phyloP scores from a whole-genome alignment of 2,329 filamentous ascomycete genomes.

The Sphaerulina populicola region DNA sequence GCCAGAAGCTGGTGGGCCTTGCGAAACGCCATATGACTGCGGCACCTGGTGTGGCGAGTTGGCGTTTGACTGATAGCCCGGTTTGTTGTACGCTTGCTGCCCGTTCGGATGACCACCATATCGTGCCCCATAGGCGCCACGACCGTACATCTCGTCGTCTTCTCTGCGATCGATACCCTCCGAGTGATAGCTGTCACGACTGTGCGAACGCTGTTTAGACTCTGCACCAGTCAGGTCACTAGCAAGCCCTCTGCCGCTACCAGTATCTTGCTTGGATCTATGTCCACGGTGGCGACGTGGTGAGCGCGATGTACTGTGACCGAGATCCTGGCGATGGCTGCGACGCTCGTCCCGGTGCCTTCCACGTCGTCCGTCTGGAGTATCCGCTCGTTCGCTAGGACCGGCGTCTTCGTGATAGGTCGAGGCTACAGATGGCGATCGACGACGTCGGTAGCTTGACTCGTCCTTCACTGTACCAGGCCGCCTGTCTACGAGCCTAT shows the following conservation, averaged over 20 bases:
- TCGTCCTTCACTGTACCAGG: conserved; percentile 29
- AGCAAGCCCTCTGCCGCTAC: conserved; percentile 6
- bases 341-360: conserved; percentile 12
- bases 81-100: conserved; percentile 31
- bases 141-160: conserved; percentile 29
- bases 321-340: conserved; percentile 9
- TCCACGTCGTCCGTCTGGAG: conserved; percentile 27
- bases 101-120: conserved; percentile 45
- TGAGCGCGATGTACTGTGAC: conserved; percentile 19
- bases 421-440: conserved; percentile 37
- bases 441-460: conserved; percentile 32
- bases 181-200: conserved; percentile 23
- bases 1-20: conserved; percentile 32
- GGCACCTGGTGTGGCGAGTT: conserved; percentile 49
- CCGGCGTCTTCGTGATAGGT: conserved; percentile 31
- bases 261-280: not conserved
- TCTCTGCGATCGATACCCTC: conserved; percentile 13
- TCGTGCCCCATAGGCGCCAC: conserved; percentile 25
- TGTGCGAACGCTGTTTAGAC: conserved; percentile 18
- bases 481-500: conserved; percentile 20
- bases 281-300: conserved; percentile 14
- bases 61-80: conserved; percentile 50
- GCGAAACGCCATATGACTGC: conserved; percentile 52
- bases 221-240: conserved; percentile 3
- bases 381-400: conserved; percentile 23